A percentile compares a stretch with the other conserved stretches of the same genome.
These are phyloP conservation scores for Multifurca ochricompacta DNA, from an alignment of 768 basidiomycete genomes.

Conservation along the genomic window DNA sequence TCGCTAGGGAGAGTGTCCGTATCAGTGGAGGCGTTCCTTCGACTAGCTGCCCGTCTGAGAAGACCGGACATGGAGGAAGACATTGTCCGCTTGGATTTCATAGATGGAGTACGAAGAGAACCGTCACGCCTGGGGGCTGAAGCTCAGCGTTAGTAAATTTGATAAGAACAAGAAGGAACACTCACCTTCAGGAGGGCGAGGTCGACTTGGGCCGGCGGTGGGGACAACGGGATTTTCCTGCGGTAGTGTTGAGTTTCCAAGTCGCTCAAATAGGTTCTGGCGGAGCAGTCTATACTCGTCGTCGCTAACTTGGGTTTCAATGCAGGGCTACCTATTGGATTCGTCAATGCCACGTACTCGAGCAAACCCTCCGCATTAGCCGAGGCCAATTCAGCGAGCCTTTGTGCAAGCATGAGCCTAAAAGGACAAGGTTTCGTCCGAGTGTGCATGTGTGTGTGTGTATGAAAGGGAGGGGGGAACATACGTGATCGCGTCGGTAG, in stretches of 20 bases:
- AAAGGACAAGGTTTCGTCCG: constrained; percentile 21
- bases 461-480: constrained; percentile 20
- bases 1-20: constrained; percentile 23
- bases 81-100: constrained; percentile 30
- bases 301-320: constrained; percentile 41
- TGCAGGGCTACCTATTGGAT: neutral
- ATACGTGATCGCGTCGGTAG: constrained; percentile 18
- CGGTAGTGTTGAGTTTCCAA: constrained; percentile 52
- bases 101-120: constrained; percentile 25
- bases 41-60: constrained; percentile 29
- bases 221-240: constrained; percentile 58
- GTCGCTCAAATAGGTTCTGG: constrained; percentile 77
- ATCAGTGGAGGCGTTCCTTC: constrained; percentile 22
- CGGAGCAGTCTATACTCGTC: constrained; percentile 81
- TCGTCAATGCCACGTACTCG: constrained; percentile 41
- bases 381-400: constrained; percentile 69
- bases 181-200: constrained; percentile 3
- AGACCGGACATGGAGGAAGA: constrained; percentile 31
- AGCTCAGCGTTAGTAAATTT: constrained; percentile 9
- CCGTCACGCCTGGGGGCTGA: constrained; percentile 22
- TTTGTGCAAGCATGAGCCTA: constrained; percentile 71
- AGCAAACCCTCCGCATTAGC: constrained; percentile 78
- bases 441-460: constrained; percentile 5
- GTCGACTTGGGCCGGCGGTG: constrained; percentile 27
- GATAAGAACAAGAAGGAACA: neutral